These are phyloP conservation scores for Citrullus amarus DNA, from an alignment of 306 rosid species.

Conservation along the genomic window DNA sequence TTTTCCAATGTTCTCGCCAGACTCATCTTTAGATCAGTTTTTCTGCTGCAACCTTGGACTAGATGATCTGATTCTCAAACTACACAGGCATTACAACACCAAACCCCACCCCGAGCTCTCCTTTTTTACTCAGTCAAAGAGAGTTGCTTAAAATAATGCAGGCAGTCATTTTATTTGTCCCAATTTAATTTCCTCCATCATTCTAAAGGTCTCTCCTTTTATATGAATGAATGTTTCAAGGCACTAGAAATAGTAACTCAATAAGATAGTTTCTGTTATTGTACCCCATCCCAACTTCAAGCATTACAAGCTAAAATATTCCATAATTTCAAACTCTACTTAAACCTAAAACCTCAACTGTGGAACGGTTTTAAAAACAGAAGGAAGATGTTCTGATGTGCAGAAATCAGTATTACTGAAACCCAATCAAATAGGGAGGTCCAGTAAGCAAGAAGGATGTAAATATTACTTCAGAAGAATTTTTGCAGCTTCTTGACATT, in stretches of 20 bases:
- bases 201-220: not conserved
- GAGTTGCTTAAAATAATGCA: not conserved
- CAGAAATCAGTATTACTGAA: not conserved
- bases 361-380: not conserved
- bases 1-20: not conserved
- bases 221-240: not conserved
- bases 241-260: not conserved
- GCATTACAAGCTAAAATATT: not conserved
- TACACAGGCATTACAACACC: not conserved
- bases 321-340: not conserved
- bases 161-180: not conserved
- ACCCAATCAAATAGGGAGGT: not conserved
- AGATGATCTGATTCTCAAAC: not conserved
- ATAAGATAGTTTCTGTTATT: not conserved
- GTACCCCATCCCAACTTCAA: not conserved
- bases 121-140: not conserved
- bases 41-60: not conserved
- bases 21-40: not conserved
- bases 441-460: not conserved
- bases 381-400: not conserved
- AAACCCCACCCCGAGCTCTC: not conserved
- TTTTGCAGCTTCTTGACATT: slow-evolving; percentile 82
- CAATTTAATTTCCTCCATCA: not conserved
- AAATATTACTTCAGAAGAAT: slow-evolving; percentile 53
- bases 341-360: not conserved